Percentiles rank a stretch among this genome's conserved stretches.
phyloP scores from a whole-genome alignment of 2,329 filamentous ascomycete genomes.

The Orbilia brochopaga region DNA sequence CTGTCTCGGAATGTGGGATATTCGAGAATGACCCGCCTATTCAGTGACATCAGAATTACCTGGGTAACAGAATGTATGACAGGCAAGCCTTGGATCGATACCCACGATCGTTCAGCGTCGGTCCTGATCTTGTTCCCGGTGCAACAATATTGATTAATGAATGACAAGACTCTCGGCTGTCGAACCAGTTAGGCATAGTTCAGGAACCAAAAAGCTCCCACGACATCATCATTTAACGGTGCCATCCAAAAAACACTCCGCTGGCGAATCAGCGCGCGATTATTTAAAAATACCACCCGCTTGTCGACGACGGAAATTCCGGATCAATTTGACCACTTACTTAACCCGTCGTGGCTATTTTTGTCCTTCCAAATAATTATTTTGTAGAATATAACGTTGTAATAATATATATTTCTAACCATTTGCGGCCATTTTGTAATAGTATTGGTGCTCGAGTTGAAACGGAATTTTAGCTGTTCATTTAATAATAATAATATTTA shows the following conservation, averaged over 20 bases:
- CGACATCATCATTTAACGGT: background rate
- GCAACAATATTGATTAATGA: background rate
- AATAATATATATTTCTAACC: background rate
- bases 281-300: background rate
- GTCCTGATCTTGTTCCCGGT: background rate
- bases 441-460: background rate
- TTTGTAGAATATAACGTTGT: too few species aligned
- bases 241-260: background rate
- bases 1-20: too few species aligned
- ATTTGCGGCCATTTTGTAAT: background rate
- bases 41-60: too few species aligned
- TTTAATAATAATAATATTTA: background rate
- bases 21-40: too few species aligned
- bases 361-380: background rate
- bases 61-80: too few species aligned
- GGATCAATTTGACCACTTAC: too few species aligned
- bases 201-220: background rate
- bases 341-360: background rate
- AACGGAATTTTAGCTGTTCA: background rate
- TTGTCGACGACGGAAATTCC: background rate
- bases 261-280: slow-evolving; percentile 1
- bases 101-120: too few species aligned
- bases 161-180: background rate
- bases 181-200: background rate
- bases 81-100: too few species aligned